Base-by-base conservation (phyloP, 306 rosid genomes). In the Argentina anserina region DNA sequence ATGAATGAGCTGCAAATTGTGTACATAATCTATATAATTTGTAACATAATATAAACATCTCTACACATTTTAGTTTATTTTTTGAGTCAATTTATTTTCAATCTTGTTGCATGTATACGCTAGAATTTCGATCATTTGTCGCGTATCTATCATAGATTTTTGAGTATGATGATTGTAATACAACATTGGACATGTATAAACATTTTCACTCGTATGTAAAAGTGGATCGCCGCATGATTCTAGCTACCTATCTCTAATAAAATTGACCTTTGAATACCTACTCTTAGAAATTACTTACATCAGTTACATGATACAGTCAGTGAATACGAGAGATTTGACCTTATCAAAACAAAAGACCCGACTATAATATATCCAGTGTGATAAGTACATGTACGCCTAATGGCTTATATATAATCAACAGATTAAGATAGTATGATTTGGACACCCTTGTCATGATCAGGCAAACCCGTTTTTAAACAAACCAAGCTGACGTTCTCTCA, bases 401-500 rank as follows among this genome's bases (percentile, higher is more conserved):
- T 61, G 25, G 13, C 66, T 29, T 17, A 61, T 33, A 31, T 33
- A 61, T n/a, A 61, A 15, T 1, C 17, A 2, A 61, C 5, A 17
- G 43, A 61, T 18, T 34, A 17, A 17, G 43, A 0, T n/a, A 61
- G 3, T 10, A 28, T 45, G 41, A 67, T 29, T 67, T 39, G 2
- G 70, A 67, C 71, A 67, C 71, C 71, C 56, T 26, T 47, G 13
- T 67, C 58, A 28, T 43, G 0, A 45, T 67, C 25, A 17, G 43
- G 34, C 15, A 42, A 67, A 14, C 20, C 37, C 20, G 28, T 47
- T 13, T 67, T 5, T 4, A 65, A 39, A 40, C 15, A 3, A 40
- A 40, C 28, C 15, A 65, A 14, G 37, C 39, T 29, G 37, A 58
- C 10, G 37, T 28, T 28, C 17, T 13, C 37, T 58, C n/a, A 61